Base-by-base conservation (phyloP, 1,284 basidiomycete species). In the Trametes sp. region DNA sequence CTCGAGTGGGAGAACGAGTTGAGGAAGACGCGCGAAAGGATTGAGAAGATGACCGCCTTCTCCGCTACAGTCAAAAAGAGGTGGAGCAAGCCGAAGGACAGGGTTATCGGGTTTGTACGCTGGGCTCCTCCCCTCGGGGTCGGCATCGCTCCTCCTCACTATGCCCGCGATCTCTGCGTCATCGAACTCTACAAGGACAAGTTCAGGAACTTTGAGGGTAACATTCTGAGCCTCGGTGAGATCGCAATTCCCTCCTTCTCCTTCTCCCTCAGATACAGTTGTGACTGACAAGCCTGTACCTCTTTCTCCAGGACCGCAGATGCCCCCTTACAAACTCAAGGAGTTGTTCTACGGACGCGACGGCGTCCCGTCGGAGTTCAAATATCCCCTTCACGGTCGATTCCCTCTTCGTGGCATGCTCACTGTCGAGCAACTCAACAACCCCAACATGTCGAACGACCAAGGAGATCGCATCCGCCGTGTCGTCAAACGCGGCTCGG, bases 221-320 rank as follows among this genome's bases (percentile, higher is more conserved):
- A 78, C 64, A 70, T 74, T 1, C 28, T 78, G 10, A 70, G 63
- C 61, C 68, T 78, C 38, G 76, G 75, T 78, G 69, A 69, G 68
- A n/a, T n/a, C n/a, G n/a, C n/a, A n/a, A n/a, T n/a, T n/a, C n/a
- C n/a, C n/a, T 56, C 56, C 44, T 70, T 50, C 31, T 29, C 69
- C 59, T 31, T 66, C 69, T 53, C 69, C 54, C 36, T 61, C n/a
- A n/a, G n/a, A n/a, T n/a, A n/a, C n/a, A n/a, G n/a, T n/a, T n/a
- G n/a, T n/a, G n/a, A n/a, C n/a, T n/a, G n/a, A n/a, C 16, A 19
- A 16, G 26, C 26, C 24, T 4, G 13, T 16, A 3, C n/a, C 13
- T 65, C 70, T 58, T 68, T 31, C 68, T 72, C 59, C 62, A 77
- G 76, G 76, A 41, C 65, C 74, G 16, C 68, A 75, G 66, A 33